These are phyloP conservation scores for Penicillium ucsense DNA, from an alignment of 495 filamentous ascomycete species.

Conservation along the genomic window DNA sequence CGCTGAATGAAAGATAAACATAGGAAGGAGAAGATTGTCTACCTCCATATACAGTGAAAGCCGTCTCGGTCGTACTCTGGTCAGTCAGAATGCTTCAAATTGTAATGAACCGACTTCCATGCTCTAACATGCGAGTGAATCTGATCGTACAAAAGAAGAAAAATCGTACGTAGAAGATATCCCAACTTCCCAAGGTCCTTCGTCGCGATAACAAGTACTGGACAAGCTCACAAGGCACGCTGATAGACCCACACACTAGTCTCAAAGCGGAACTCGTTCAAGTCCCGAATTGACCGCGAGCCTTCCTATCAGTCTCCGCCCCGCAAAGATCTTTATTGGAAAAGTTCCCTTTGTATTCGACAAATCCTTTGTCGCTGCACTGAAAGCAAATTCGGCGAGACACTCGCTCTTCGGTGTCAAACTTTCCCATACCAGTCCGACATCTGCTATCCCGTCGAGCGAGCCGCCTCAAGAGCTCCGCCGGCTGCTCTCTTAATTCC, in stretches of 20 bases:
- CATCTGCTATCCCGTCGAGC: no score
- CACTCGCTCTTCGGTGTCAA: no score
- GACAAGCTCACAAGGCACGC: neutral
- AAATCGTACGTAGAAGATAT: neutral
- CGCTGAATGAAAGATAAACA: no score
- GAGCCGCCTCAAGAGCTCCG: constrained; percentile 4
- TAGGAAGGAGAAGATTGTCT: no score
- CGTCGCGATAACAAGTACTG: no score
- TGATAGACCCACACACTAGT: constrained; percentile 18
- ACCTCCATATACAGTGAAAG: no score
- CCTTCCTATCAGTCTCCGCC: constrained; percentile 6
- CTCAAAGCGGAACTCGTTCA: constrained; percentile 18
- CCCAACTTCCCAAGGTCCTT: neutral
- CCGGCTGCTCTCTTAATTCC: constrained; percentile 5
- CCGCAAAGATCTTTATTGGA: constrained; percentile 9
- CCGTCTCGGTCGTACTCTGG: no score
- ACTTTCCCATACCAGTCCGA: no score
- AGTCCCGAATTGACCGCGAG: constrained; percentile 12
- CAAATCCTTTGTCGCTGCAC: constrained; percentile 1
- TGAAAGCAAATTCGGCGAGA: neutral
- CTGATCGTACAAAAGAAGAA: no score
- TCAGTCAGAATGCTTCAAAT: no score
- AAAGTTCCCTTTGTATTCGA: constrained; percentile 1
- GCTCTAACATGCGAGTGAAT: no score
- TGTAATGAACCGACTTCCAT: no score